Base-by-base conservation (phyloP, 371 early-diverging fungal species). In the Encephalitozoon cuniculi region DNA sequence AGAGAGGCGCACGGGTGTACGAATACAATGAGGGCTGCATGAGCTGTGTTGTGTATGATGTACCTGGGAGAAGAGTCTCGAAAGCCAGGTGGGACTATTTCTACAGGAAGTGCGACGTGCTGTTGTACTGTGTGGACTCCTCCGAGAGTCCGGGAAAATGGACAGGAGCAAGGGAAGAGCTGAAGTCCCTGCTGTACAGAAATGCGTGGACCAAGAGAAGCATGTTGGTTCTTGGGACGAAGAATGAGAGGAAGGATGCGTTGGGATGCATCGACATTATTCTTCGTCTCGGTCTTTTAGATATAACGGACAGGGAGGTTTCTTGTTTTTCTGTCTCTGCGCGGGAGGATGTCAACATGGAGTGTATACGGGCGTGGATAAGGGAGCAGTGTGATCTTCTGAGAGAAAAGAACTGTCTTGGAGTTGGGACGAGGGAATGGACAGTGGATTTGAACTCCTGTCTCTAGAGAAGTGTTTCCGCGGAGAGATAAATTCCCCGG, bases 241-340 rank as follows among this genome's bases (percentile, higher is more conserved):
- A 97, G 88, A 96, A 95, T 81, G 97, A 97, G 85, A 84, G 95
- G 75, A 88, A 89, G n/a, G 89, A 88, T 12, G 92, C 95, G 26
- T 83, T 94, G 74, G 88, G 88, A 1, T 94, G 91, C 1, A 93
- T 95, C 18, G 88, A 93, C 79, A 85, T 96, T 43, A 92, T 95
- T 68, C 93, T 95, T 68, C 87, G 86, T 73, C 84, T 95, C 89
- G 90, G 87, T 74, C 46, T 83, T 69, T 64, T 83, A 90, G 91
- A 82, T 88, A 93, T 94, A 79, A 88, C 90, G 37, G 91, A 91
- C 79, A 89, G 96, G 39, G 95, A 97, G 84, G 92, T 97, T 59
- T 90, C 93, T 21, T 96, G 97, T 85, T 96, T 96, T 86, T 95
- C 96, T 21, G 93, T 96, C 68, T 96, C 97, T 32, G 94, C 96